Evolutionary conservation across 768 basidiomycete species (phyloP), one percentile per base, ranked within the genome.

Genomic region (Tulasnella sp.): DNA sequence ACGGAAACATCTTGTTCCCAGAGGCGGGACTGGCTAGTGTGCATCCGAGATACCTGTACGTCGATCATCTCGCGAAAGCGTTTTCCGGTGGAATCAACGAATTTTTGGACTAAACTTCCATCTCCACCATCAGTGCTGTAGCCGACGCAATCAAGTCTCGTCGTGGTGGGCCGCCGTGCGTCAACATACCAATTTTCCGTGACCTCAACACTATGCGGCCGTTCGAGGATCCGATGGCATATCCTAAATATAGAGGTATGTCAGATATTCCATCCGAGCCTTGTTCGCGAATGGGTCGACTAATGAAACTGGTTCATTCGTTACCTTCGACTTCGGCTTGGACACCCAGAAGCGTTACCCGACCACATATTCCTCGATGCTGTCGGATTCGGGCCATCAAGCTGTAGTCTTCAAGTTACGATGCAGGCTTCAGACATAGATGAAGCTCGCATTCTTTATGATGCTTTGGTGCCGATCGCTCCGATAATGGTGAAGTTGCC

Each of bases 311-410:
- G 48, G 48, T 20, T 20, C 22, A 22, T 22, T 50, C 48, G 5
- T 50, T 20, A 22, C 48, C 48, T 50, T 50, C 48, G 7, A 50
- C 48, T 7, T 7, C 3, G 18, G 46, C 5, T 20, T 5, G 48
- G 20, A 50, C 48, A 16, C 48, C 3, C 48, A 50, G 48, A 50
- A 22, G 96, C 96, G 24, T 89, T 95, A 48, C 88, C 88, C 44
- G 92, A 97, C 85, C 97, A 98, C 85, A 94, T 99, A 82, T 98
- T 98, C 85, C 90, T 99, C 88, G 97, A 99, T 85, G 96, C 97
- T 12, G 98, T 98, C 97, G 97, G 96, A 37, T 99, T 99, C 85
- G 97, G 97, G 72, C 98, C 98, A 97, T 97, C 97, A 9, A 98
- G 97, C 83, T 97, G 96, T 84, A 98, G 97, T 86, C 89, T 99